Base-by-base conservation (phyloP, 768 basidiomycete genomes). In the Favolaschia claudopus region DNA sequence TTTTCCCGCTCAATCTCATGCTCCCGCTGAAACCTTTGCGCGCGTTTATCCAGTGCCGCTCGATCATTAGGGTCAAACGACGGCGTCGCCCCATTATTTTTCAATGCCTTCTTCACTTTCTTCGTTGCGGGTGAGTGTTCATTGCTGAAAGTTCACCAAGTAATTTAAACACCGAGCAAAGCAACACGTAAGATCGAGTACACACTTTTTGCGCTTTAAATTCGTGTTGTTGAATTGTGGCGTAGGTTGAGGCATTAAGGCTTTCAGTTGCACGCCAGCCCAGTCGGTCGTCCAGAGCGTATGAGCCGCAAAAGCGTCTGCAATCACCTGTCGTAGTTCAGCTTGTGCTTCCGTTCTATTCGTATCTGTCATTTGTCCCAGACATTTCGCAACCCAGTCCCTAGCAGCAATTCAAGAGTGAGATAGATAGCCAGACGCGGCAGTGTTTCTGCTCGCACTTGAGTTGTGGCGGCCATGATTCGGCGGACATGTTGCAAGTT, bases 291-390 rank as follows among this genome's bases (percentile, higher is more conserved):
- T 91, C 86, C 92, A 91, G 24, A 99, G 82, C 1, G 90, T 85
- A 72, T 92, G 88, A 70, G 87, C 82, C 61, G 87, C 82, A 77
- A 93, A 96, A 75, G 95, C 89, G 66, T 95, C 87, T 85, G 92
- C 90, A 75, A 99, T 97, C 84, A 95, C 91, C 88, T 92, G 85
- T 86, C 95, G 95, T 71, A 99, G 78, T 82, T 99, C 97, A 59
- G 90, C 84, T 70, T 95, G 93, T 20, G 96, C 96, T 66, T 95
- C 94, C 45, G 78, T 77, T 73, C 91, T 88, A 77, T 96, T 98
- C 48, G 82, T 75, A 63, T 95, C 91, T 17, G 92, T 92, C 82
- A 96, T 96, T 77, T 95, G 89, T 24, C 92, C 89, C 24, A 99
- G 81, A 71, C 93, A 96, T 75, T 88, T 89, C 70, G 95, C 93